These are phyloP conservation scores for Saccharomycopsis lassenensis DNA, from an alignment of 805 yeast genomes.

Conservation along the genomic window DNA sequence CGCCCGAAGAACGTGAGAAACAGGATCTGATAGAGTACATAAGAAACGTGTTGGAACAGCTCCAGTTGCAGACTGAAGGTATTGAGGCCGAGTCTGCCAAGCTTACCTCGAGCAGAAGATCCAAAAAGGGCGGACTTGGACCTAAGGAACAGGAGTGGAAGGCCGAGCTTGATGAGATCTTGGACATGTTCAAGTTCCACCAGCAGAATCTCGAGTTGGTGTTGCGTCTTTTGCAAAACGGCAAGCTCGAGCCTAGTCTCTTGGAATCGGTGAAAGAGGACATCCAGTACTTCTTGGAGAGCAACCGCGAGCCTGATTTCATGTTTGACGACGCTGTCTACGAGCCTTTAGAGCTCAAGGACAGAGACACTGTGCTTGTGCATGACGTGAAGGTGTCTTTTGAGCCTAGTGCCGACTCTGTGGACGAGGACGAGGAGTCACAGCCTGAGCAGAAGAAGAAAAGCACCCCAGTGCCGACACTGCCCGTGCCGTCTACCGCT, in stretches of 20 bases:
- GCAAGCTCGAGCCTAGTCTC: conserved; percentile 65
- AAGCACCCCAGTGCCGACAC: too few species aligned
- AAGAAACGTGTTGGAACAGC: conserved; percentile 29
- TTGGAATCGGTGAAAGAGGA: conserved; percentile 77
- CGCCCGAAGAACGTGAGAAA: conserved; percentile 16
- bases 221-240: conserved; percentile 67
- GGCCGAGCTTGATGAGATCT: conserved; percentile 47
- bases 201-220: conserved; percentile 67
- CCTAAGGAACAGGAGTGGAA: conserved; percentile 55
- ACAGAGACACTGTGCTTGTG: conserved; percentile 20
- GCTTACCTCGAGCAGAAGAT: conserved; percentile 9
- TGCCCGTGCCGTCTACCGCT: too few species aligned
- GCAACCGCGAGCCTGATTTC: conserved; percentile 86
- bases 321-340: conserved; percentile 89
- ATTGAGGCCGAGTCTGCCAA: conserved; percentile 16
- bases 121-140: conserved; percentile 13
- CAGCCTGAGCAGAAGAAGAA: too few species aligned
- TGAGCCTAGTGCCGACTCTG: too few species aligned
- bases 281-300: conserved; percentile 85
- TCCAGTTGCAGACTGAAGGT: conserved; percentile 16
- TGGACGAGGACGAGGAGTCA: too few species aligned
- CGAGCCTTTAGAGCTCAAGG: conserved; percentile 70
- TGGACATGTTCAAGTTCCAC: conserved; percentile 74
- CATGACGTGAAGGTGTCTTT: conserved; percentile 14
- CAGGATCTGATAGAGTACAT: conserved; percentile 40